phyloP scores from a whole-genome alignment of 2,329 filamentous ascomycete genomes.

The Pseudocercospora cruenta region DNA sequence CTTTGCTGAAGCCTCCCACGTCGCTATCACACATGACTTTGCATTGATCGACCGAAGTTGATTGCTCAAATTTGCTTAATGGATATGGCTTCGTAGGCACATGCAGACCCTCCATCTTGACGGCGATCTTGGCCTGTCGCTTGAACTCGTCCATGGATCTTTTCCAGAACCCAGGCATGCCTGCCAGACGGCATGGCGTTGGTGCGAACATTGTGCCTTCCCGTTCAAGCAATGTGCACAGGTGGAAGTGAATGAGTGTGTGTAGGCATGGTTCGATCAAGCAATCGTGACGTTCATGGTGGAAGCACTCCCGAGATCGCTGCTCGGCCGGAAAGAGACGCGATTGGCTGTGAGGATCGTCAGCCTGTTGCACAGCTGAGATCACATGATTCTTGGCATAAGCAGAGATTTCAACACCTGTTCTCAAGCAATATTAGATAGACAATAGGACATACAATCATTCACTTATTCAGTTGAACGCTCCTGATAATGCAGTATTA shows the following conservation, averaged over 20 bases:
- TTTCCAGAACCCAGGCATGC: slow-evolving; percentile 56
- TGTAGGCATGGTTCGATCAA: slow-evolving; percentile 5
- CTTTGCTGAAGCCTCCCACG: slow-evolving; percentile 82
- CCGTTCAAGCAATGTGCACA: neutral
- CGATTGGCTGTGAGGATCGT: neutral
- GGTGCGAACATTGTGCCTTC: slow-evolving; percentile 26
- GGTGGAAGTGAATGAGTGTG: neutral
- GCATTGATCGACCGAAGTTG: slow-evolving; percentile 49
- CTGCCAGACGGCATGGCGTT: slow-evolving; percentile 28
- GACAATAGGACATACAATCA: too few relatives aligned
- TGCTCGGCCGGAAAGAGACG: neutral
- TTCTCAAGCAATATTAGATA: too few relatives aligned
- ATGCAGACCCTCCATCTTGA: slow-evolving; percentile 71
- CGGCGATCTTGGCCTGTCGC: slow-evolving; percentile 60
- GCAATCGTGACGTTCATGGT: neutral
- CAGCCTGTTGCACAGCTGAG: too few relatives aligned
- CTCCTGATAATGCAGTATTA: too few relatives aligned
- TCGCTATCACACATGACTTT: slow-evolving; percentile 84
- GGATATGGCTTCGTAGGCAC: slow-evolving; percentile 65
- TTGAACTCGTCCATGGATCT: slow-evolving; percentile 63
- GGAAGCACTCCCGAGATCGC: neutral
- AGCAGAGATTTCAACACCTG: too few relatives aligned
- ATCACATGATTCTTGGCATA: too few relatives aligned
- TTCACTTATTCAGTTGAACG: too few relatives aligned
- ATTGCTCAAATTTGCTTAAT: slow-evolving; percentile 65